A percentile compares a stretch with the other conserved stretches of the same genome.
Conservation (phyloP, 2,329 filamentous ascomycete species). For the Phialemoniopsis sp. region DNA sequence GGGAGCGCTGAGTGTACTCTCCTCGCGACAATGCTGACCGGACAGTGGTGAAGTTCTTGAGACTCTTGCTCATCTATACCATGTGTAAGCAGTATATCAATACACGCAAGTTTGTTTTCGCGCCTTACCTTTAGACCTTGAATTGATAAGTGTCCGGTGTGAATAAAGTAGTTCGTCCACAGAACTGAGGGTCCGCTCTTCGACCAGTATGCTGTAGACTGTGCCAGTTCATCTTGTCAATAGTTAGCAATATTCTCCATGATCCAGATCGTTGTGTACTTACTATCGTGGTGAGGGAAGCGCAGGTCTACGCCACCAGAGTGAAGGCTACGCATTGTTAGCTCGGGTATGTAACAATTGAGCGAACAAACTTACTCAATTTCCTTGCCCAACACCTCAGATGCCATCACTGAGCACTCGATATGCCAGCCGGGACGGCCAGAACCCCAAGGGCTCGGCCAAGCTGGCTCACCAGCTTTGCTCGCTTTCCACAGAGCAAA, state of each 20-base stretch:
- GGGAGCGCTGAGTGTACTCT: constrained; percentile 69
- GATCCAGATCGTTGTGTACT: too few species aligned
- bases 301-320: constrained; percentile 88
- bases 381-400: constrained; percentile 74
- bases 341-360: too few species aligned
- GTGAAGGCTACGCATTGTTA: constrained; percentile 52
- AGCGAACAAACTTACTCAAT: constrained; percentile 53
- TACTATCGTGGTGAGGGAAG: constrained; percentile 83
- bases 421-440: constrained; percentile 96
- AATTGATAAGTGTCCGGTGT: constrained; percentile 91
- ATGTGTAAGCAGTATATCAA: too few species aligned
- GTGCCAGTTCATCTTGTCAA: constrained; percentile 66
- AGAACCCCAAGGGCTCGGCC: constrained; percentile 82
- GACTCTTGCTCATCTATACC: constrained; percentile 79
- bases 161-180: constrained; percentile 91
- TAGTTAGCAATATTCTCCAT: too few species aligned
- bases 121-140: constrained; percentile 58
- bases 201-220: constrained; percentile 76
- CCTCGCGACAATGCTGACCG: constrained; percentile 65
- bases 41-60: constrained; percentile 96
- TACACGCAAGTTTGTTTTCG: too few species aligned
- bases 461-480: constrained; percentile 87
- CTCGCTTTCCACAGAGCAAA: constrained; percentile 94
- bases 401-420: constrained; percentile 95
- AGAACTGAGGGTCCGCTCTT: constrained; percentile 17